Evolutionary conservation across 2,329 filamentous ascomycete species (phyloP).

Genomic region (Apiospora aurea): DNA sequence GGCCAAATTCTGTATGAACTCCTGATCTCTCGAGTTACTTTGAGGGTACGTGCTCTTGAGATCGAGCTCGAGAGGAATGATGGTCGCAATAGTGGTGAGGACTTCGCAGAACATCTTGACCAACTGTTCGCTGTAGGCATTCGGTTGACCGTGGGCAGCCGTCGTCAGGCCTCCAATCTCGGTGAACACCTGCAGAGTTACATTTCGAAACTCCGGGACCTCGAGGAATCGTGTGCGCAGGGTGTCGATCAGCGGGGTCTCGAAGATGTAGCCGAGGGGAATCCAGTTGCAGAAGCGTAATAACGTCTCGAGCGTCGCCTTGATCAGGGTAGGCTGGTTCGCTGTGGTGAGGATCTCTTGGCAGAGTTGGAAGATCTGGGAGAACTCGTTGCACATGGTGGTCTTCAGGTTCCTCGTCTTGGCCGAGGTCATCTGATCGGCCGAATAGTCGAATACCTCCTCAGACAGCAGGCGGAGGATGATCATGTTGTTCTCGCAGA

Average conservation of each 20-base stretch:
- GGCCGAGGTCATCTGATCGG: slow-evolving; percentile 98
- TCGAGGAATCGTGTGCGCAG: slow-evolving; percentile 91
- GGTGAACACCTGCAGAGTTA: slow-evolving; percentile 94
- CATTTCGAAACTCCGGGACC: slow-evolving; percentile 92
- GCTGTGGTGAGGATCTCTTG: slow-evolving; percentile 93
- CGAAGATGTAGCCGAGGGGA: slow-evolving; percentile 96
- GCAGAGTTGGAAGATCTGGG: slow-evolving; percentile 96
- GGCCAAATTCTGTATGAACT: slow-evolving; percentile 96
- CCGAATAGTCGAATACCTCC: slow-evolving; percentile 98
- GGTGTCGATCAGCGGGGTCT: slow-evolving; percentile 95
- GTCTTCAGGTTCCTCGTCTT: slow-evolving; percentile 98
- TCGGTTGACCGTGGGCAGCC: slow-evolving; percentile 68
- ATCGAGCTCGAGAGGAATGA: slow-evolving; percentile 89
- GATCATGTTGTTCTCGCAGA: slow-evolving; percentile 99
- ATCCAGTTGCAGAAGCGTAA: slow-evolving; percentile 99
- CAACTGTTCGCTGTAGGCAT: slow-evolving; percentile 91
- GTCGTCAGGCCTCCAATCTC: slow-evolving; percentile 96
- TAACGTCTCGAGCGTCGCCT: slow-evolving; percentile 95
- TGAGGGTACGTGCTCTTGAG: slow-evolving; percentile 89
- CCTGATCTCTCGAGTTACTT: slow-evolving; percentile 92
- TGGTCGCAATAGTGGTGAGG: slow-evolving; percentile 88
- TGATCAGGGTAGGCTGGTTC: slow-evolving; percentile 86
- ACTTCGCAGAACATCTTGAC: slow-evolving; percentile 99
- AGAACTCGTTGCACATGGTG: slow-evolving; percentile 98
- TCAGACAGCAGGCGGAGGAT: slow-evolving; percentile 95